phyloP scores from a whole-genome alignment of 139 green algal species.

The Auxenochlorella pyrenoidosa region DNA sequence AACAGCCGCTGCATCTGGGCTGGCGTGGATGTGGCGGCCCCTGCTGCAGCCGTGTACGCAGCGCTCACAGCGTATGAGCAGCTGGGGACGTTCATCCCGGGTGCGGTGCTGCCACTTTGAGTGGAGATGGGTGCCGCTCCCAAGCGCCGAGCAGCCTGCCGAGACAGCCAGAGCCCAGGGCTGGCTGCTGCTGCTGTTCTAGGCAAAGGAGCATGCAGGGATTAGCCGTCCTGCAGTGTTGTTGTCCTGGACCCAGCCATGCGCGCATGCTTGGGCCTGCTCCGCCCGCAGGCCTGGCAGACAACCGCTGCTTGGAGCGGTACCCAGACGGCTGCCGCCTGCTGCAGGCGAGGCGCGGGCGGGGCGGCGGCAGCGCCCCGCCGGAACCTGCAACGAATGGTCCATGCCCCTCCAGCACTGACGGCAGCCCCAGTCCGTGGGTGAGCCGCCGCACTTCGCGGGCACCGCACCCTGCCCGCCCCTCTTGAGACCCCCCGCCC shows the following conservation, averaged over 20 bases:
- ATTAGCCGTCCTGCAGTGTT: too few species aligned
- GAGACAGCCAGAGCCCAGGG: too few species aligned
- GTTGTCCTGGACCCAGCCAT: not conserved
- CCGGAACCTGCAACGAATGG: too few species aligned
- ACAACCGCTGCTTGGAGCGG: conserved; percentile 75
- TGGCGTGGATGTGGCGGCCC: conserved; percentile 59
- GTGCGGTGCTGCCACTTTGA: not conserved
- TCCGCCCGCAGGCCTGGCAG: conserved; percentile 61
- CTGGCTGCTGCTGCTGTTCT: too few species aligned
- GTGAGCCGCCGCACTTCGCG: too few species aligned
- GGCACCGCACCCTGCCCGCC: not conserved
- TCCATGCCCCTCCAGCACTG: too few species aligned
- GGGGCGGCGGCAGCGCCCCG: too few species aligned
- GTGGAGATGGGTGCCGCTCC: too few species aligned
- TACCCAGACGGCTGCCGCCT: conserved; percentile 30
- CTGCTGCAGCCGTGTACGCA: conserved; percentile 64
- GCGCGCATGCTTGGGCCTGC: not conserved
- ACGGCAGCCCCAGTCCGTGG: too few species aligned
- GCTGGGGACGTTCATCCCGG: conserved; percentile 77
- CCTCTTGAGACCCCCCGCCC: not conserved
- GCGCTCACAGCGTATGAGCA: conserved; percentile 81
- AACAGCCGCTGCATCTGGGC: conserved; percentile 73
- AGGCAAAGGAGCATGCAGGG: too few species aligned
- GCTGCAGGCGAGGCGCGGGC: conserved; percentile 6
- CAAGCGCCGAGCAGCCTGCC: too few species aligned